Base-by-base conservation (phyloP, 1,284 basidiomycete genomes). In the Melampsora larici-populina region DNA sequence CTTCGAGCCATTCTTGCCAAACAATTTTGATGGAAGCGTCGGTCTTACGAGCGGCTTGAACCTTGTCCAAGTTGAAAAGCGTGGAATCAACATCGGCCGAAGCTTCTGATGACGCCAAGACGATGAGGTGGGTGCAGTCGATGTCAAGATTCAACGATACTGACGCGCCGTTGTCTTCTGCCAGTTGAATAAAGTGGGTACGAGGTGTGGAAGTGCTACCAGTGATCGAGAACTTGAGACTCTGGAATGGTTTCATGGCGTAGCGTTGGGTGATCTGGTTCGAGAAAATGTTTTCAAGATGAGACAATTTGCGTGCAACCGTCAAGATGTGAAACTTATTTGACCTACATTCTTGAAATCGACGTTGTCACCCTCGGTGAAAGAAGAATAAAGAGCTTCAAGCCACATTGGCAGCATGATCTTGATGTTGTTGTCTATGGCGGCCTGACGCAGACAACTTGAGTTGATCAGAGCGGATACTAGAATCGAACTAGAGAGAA, bases 1-100 rank as follows among this genome's bases (percentile, higher is more conserved):
- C 75, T 68, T 77, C 75, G 5, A 77, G 31, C 75, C 75, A 77
- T 48, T 77, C 75, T 63, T 70, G 67, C 75, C 75, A 77, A 31
- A 77, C 67, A n/a, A 77, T 67, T 65, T 70, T 77, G 48, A 77
- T 70, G 8, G 46, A 18, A 43, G 43, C 60, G 2, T 48, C 31
- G 21, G 68, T 40, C 31, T 77, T 77, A 13, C 66, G 46, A 33
- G 75, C 68, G n/a, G 75, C 75, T 70, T 77, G 66, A 11, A 77
- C 75, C 43, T 77, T 70, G 7, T 69, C 58, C 9, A 77, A 48
- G 18, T 77, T 58, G 33, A 77, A 77, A 36, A 70, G 48, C 8
- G 51, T 21, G 40, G 75, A 46, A 62, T 77, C 75, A 24, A n/a
- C 58, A 40, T 67, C n/a, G 13, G 58, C 60, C 36, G 67, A 40